A percentile compares a stretch with the other conserved stretches of the same genome.
These are phyloP conservation scores for Podospora fimiseda DNA, from an alignment of 495 filamentous ascomycete genomes.

Conservation along the genomic window DNA sequence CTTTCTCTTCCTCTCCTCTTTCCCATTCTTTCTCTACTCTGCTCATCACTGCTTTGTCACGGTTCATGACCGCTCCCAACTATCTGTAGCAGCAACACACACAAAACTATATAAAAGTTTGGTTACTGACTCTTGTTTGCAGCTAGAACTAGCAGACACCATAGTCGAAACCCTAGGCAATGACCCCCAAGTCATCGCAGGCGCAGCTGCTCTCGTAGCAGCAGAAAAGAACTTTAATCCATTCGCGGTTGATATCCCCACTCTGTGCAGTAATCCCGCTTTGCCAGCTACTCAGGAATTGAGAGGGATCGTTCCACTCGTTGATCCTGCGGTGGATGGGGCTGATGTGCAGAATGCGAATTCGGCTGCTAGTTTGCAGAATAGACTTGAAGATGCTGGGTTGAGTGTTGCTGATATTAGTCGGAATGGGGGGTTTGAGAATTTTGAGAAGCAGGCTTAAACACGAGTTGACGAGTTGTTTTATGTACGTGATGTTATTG, in stretches of 20 bases:
- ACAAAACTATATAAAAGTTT: too few species aligned
- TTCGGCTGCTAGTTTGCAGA: slow-evolving; percentile 37
- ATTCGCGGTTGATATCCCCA: slow-evolving; percentile 48
- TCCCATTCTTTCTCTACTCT: too few species aligned
- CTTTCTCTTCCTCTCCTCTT: not conserved
- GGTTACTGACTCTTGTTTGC: not conserved
- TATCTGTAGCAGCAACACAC: too few species aligned
- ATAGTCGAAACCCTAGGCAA: slow-evolving; percentile 49
- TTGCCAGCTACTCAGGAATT: slow-evolving; percentile 49
- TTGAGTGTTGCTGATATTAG: slow-evolving; percentile 51
- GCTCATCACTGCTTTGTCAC: too few species aligned
- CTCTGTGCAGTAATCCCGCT: slow-evolving; percentile 49
- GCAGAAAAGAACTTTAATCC: slow-evolving; percentile 65
- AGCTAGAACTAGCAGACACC: slow-evolving; percentile 54
- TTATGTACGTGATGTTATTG: too few species aligned
- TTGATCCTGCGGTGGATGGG: slow-evolving; percentile 51
- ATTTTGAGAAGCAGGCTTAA: slow-evolving; percentile 43
- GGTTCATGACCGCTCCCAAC: too few species aligned
- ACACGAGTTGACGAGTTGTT: not conserved
- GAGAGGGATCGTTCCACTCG: slow-evolving; percentile 52
- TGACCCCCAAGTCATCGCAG: slow-evolving; percentile 46
- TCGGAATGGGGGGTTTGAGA: slow-evolving; percentile 44
- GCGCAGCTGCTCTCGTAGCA: slow-evolving; percentile 55
- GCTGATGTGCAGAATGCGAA: slow-evolving; percentile 50
- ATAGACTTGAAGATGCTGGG: slow-evolving; percentile 45